Evolutionary conservation across 1,284 basidiomycete species (phyloP).

Genomic region (Rhodotorula mucilaginosa): DNA sequence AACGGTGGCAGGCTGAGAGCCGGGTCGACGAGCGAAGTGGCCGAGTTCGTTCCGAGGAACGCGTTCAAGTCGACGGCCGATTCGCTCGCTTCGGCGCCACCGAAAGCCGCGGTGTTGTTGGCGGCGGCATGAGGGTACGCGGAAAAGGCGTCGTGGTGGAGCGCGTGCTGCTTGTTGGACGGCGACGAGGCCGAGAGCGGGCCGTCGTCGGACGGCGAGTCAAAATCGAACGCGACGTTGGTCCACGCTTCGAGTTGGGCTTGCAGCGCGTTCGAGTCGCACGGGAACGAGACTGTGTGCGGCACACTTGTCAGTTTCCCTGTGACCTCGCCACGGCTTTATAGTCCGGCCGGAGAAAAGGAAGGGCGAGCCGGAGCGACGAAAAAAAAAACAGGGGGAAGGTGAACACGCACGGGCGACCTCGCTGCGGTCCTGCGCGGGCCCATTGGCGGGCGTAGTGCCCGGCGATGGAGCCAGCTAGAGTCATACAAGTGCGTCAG

Average conservation of each 20-base stretch:
- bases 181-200: neutral
- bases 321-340: too few species aligned
- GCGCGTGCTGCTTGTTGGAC: conserved; percentile 3
- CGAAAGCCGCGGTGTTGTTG: neutral
- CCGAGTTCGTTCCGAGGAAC: conserved; percentile 15
- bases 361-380: neutral
- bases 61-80: conserved; percentile 29
- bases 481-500: neutral
- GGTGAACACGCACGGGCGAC: conserved; percentile 12
- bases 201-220: conserved; percentile 56
- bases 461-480: conserved; percentile 30
- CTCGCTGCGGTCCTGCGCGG: conserved; percentile 21
- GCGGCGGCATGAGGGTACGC: neutral
- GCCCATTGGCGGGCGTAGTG: conserved; percentile 26
- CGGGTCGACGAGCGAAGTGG: conserved; percentile 32
- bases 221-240: conserved; percentile 71
- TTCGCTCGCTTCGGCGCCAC: conserved; percentile 3
- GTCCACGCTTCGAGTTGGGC: conserved; percentile 82
- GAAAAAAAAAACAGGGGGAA: neutral
- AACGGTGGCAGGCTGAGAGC: conserved; percentile 25
- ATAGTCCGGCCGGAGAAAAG: neutral
- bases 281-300: conserved; percentile 37
- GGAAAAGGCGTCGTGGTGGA: neutral
- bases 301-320: too few species aligned
- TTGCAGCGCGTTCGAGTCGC: conserved; percentile 56